Evolutionary conservation across 1,284 basidiomycete species (phyloP), one percentile per base, ranked within the genome.

Genomic region (Austroboletus olivaceoglutinosus): DNA sequence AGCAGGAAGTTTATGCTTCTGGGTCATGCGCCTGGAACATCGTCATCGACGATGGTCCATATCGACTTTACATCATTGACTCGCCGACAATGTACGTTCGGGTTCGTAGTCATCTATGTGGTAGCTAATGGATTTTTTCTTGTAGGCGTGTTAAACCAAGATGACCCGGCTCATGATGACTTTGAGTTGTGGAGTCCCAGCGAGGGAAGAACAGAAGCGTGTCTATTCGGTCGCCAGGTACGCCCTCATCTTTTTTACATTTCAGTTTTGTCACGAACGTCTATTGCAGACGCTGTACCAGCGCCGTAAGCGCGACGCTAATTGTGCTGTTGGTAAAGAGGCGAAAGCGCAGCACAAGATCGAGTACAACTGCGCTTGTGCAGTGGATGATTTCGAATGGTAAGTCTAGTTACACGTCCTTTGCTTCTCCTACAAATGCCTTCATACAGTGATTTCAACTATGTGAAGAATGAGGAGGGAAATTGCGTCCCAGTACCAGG

Each of bases 161-260:
- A 90, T 2, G 74, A 96, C 62, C 86, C 92, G 5, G 79, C 78
- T 29, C 73, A 85, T 43, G 93, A 97, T 62, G 94, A 98, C 70
- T 98, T 97, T 65, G 94, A 97, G 68, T 71, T 95, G 4, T 98
- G 95, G 94, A 92, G 89, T 67, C 94, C 94, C 0, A 89, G 89
- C 51, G 87, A 94, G 64, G 83, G 85, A 47, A 82, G 94, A 89
- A 93, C 67, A 71, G 75, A 50, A 92, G 90, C 71, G 67, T 98
- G 65, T 50, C 50, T 67, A 15, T 98, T 97, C 61, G 94, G 94
- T 25, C 80, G 89, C 54, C 86, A 89, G 77, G 91, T 90, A 48
- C 40, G 1, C 6, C 22, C 29, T 30, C 38, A 11, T 43, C 12
- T 47, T 25, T 47, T 25, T 25, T 40, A 9, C 34, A 12, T 52